Evolutionary conservation across 2,329 filamentous ascomycete species (phyloP), one percentile per base, ranked within the genome.

Genomic region (Aaosphaeria arxii): DNA sequence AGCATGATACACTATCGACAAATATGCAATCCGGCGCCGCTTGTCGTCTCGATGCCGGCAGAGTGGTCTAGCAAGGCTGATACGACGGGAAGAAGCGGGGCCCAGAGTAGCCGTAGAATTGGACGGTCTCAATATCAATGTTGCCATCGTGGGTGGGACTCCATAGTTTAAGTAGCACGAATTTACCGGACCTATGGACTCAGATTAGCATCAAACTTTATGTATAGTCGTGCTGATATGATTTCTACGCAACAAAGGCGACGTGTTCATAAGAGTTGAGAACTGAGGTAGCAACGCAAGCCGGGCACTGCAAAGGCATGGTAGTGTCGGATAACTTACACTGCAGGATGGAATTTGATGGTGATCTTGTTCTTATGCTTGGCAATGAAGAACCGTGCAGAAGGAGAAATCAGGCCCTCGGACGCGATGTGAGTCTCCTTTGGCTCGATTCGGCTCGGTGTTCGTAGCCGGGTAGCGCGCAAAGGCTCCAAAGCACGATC

Each of bases 111-210:
- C 92, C 92, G 61, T 88, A 86, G 1, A 86, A 88, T 49, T 91
- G 81, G 28, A 96, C 85, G 41, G 86, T 89, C 68, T 96, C 88
- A 36, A 97, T 90, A 64, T 96, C 91, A 54, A 96, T 95, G 61
- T 95, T 95, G 4, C 81, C 77, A 42, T 85, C 83, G 29, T 83
- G 80, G 50, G 83, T 82, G 2, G 88, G 87, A 59, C 86, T 91
- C 88, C 90, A 96, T 67, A 96, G 83, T 75, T 96, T 96, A 54
- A 97, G 76, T 39, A 96, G 72, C 45, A 97, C 87, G 66, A 88
- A 95, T 48, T 89, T 82, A 5, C 88, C 89, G 7, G 88, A 89
- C 6, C 79, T 82, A 39, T 38, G 30, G 32, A 7, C 11, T 24
- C 3, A 24, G 9, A 2, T 36, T 13, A 36, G 33, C 33, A 36